Evolutionary conservation across 129 eudicot species (phyloP).

Genomic region (Escallonia rubra): DNA sequence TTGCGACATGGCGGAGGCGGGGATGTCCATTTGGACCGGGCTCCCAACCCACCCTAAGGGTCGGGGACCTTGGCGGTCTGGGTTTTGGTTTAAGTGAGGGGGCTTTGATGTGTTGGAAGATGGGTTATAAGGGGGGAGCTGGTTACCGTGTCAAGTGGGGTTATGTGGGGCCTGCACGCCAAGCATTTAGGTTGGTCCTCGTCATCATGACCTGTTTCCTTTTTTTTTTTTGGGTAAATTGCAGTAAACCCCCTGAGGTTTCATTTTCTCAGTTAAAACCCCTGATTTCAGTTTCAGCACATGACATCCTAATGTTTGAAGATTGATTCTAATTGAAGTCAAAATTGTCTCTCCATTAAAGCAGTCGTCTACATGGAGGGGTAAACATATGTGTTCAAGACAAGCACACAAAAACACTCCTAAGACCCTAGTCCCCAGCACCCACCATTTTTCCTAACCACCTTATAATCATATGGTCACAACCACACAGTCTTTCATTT

Average conservation of each 20-base stretch:
- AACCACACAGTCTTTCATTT: no score
- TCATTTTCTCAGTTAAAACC: not conserved
- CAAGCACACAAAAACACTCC: no score
- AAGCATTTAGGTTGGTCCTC: slow-evolving; percentile 25
- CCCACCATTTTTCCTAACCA: no score
- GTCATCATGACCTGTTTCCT: slow-evolving; percentile 26
- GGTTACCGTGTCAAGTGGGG: not conserved
- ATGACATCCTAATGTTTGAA: no score
- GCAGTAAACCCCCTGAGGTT: no score
- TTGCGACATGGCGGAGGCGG: not conserved
- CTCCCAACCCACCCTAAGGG: slow-evolving; percentile 48
- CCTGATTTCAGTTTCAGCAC: not conserved
- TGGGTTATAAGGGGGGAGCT: slow-evolving; percentile 3
- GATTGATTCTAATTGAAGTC: not conserved
- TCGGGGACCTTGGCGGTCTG: slow-evolving; percentile 45
- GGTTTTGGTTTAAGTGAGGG: not conserved
- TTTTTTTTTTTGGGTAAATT: not conserved
- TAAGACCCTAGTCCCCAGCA: no score
- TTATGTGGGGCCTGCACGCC: slow-evolving; percentile 11
- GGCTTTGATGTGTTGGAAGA: not conserved
- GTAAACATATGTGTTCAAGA: no score
- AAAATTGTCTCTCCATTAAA: no score
- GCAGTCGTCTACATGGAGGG: no score
- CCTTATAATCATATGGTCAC: no score
- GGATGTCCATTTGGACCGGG: not conserved